A percentile compares a stretch with the other conserved stretches of the same genome.
Conservation (phyloP, 805 yeast genomes). For the Scheffersomyces lignosus region DNA sequence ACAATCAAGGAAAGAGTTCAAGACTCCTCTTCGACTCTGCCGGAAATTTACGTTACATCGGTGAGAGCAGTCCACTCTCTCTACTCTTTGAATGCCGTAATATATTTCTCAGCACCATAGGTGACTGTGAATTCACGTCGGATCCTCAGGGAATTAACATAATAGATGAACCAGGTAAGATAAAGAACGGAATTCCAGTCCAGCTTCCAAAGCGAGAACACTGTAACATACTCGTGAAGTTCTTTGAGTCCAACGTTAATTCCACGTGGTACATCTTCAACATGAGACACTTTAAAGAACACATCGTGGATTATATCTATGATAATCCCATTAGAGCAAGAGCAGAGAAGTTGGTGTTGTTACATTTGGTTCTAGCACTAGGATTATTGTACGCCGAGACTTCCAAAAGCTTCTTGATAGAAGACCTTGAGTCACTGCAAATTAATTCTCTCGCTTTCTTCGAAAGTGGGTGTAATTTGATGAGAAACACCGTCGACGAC, state of each 20-base stretch:
- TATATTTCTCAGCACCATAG: constrained; percentile 30
- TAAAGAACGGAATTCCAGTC: constrained; percentile 15
- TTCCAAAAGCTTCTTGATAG: constrained; percentile 24
- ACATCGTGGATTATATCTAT: constrained; percentile 30
- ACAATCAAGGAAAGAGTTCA: constrained; percentile 19
- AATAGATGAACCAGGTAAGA: constrained; percentile 33
- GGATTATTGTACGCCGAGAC: constrained; percentile 40
- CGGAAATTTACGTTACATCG: constrained; percentile 38
- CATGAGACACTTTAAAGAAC: constrained; percentile 27
- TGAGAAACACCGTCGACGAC: constrained; percentile 35
- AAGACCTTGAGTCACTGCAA: constrained; percentile 11
- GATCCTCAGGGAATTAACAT: constrained; percentile 38
- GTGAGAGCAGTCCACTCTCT: constrained; percentile 44
- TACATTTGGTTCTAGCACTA: constrained; percentile 41
- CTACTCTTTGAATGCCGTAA: constrained; percentile 41
- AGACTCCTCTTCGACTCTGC: constrained; percentile 33
- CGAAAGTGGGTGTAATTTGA: constrained; percentile 31
- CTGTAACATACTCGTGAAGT: constrained; percentile 11
- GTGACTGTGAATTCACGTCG: constrained; percentile 34
- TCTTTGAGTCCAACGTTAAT: constrained; percentile 39
- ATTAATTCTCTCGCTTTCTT: constrained; percentile 32
- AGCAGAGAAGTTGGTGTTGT: constrained; percentile 26
- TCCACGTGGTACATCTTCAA: constrained; percentile 40
- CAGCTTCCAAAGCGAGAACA: constrained; percentile 7
- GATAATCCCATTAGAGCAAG: constrained; percentile 25